Base-by-base conservation (phyloP, 2,329 filamentous ascomycete genomes). In the Fusarium secorum region DNA sequence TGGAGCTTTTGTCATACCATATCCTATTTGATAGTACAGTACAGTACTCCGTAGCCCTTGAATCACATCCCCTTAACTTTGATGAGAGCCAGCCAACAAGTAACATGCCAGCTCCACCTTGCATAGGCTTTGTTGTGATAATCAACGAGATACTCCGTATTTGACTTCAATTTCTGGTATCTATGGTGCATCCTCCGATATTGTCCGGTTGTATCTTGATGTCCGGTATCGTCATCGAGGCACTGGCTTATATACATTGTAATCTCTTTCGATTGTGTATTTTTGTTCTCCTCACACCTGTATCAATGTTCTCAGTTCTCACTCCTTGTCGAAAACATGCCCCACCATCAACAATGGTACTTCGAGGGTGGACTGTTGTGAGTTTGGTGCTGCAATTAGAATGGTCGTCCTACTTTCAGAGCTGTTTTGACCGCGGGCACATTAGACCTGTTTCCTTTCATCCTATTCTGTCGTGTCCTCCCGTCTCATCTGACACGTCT, bases 401-500 rank as follows among this genome's bases (percentile, higher is more conserved):
- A 39, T 49, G 36, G 41, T 55, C 48, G 33, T 30, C 46, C 41
- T 38, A 17, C 22, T n/a, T 20, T 52, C 48, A n/a, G 42, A 51
- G 32, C 54, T 45, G 49, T 24, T 15, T 46, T 51, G 17, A 36
- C 33, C 38, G 39, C 24, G 36, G 32, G 20, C 51, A 45, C 48
- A 56, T 63, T 60, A 53, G 64, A 56, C 60, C 57, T 60, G 41
- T 51, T 59, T 66, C 56, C 55, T 64, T 63, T 51, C 64, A 57
- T 58, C 67, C 45, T 61, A 65, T 68, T 55, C 30, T 36, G 51
- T 60, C 52, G 58, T 64, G 51, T 57, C 71, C 53, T 71, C 56
- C 35, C 41, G 51, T 68, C 57, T 64, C 57, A 64, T 71, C 54
- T 66, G 68, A 71, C 68, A 71, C 68, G 64, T 71, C 68, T 72